Evolutionary conservation across 352 stramenopile species (phyloP).

Genomic region (Globisporangium okanoganense): DNA sequence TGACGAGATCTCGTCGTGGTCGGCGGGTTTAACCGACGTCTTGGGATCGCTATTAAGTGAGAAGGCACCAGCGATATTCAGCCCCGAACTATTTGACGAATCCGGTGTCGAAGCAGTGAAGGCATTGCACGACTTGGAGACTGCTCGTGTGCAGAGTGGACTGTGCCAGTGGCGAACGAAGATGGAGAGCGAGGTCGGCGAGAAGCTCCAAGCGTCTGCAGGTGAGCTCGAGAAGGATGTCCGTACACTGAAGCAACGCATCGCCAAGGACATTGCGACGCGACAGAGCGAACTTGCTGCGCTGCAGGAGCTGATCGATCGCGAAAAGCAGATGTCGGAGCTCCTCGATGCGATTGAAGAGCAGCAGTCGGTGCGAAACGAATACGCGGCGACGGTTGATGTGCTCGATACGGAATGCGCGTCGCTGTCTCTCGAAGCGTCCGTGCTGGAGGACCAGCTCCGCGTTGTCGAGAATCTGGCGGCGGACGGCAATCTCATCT

Average conservation of each 20-base stretch:
- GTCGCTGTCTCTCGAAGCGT: slow-evolving; percentile 60
- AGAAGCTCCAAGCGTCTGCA: slow-evolving; percentile 31
- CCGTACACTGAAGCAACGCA: slow-evolving; percentile 30
- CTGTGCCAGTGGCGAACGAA: slow-evolving; percentile 60
- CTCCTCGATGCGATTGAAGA: slow-evolving; percentile 79
- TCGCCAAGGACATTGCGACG: slow-evolving; percentile 33
- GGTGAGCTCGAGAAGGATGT: slow-evolving; percentile 43
- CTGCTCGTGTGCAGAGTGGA: slow-evolving; percentile 43
- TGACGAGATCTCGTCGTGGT: slow-evolving; percentile 52
- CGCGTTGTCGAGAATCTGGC: slow-evolving; percentile 47
- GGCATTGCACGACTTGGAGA: slow-evolving; percentile 42
- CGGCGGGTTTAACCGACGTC: slow-evolving; percentile 33
- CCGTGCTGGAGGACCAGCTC: slow-evolving; percentile 57
- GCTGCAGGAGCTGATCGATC: slow-evolving; percentile 67
- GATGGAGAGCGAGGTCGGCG: slow-evolving; percentile 45
- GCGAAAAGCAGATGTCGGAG: slow-evolving; percentile 62
- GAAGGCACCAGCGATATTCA: slow-evolving; percentile 42
- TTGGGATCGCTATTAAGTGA: slow-evolving; percentile 44
- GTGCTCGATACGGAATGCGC: slow-evolving; percentile 55
- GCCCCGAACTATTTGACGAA: slow-evolving; percentile 28
- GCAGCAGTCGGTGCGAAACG: slow-evolving; percentile 57
- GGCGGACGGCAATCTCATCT: slow-evolving; percentile 12
- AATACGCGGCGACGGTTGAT: slow-evolving; percentile 56
- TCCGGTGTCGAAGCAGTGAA: slow-evolving; percentile 34
- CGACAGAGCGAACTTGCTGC: slow-evolving; percentile 47